phyloP scores from a whole-genome alignment of 371 early-diverging fungal species.

The Mucor lusitanicus region DNA sequence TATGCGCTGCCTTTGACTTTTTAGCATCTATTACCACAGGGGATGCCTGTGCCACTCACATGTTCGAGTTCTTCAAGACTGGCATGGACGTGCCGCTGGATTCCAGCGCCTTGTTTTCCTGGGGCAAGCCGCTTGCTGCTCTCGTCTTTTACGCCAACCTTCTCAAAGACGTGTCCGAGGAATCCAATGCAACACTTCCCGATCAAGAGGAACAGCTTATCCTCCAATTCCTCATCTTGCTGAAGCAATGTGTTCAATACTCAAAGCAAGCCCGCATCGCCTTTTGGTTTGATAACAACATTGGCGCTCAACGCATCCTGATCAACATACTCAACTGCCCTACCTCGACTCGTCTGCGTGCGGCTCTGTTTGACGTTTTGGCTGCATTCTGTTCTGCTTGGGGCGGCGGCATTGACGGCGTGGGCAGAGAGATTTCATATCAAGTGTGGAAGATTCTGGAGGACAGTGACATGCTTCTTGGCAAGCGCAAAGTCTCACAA shows the following conservation, averaged over 20 bases:
- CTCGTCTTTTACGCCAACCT: slow-evolving; percentile 34
- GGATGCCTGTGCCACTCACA: slow-evolving; percentile 31
- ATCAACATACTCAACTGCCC: slow-evolving; percentile 27
- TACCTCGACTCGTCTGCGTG: slow-evolving; percentile 35
- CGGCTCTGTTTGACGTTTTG: slow-evolving; percentile 39
- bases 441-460: slow-evolving; percentile 38
- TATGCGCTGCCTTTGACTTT: slow-evolving; percentile 39
- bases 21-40: slow-evolving; percentile 45
- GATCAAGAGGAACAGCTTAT: slow-evolving; percentile 33
- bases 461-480: slow-evolving; percentile 29
- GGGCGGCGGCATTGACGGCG: slow-evolving; percentile 37
- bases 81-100: slow-evolving; percentile 23
- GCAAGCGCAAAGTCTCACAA: slow-evolving; percentile 7
- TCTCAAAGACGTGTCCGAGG: slow-evolving; percentile 15
- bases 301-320: slow-evolving; percentile 4
- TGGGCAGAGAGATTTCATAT: slow-evolving; percentile 30
- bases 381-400: slow-evolving; percentile 45
- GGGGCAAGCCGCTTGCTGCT: slow-evolving; percentile 45
- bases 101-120: slow-evolving; percentile 35
- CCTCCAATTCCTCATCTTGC: slow-evolving; percentile 26
- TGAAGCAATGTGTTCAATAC: slow-evolving; percentile 46
- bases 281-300: slow-evolving; percentile 24
- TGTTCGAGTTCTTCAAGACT: slow-evolving; percentile 29
- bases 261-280: slow-evolving; percentile 29
- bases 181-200: slow-evolving; percentile 16